These are phyloP conservation scores for Lachnellula suecica DNA, from an alignment of 2,329 filamentous ascomycete genomes.

Conservation along the genomic window DNA sequence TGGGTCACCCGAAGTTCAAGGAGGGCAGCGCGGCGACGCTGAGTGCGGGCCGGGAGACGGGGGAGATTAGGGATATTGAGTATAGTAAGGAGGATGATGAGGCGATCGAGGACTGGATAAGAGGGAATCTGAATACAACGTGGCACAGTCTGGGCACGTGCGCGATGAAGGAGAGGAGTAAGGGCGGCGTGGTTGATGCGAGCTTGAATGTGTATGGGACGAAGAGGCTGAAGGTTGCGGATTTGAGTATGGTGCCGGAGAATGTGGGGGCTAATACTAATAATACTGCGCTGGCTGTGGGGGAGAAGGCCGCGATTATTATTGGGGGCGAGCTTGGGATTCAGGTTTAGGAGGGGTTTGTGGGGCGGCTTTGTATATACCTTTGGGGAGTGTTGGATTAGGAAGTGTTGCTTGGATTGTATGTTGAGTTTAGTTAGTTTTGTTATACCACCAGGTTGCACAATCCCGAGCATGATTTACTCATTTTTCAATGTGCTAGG, in stretches of 20 bases:
- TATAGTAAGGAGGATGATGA: conserved; percentile 33
- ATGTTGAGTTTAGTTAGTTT: too few relatives aligned
- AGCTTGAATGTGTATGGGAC: conserved; percentile 40
- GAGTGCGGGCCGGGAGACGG: conserved; percentile 25
- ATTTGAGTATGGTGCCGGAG: conserved; percentile 37
- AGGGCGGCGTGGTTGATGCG: conserved; percentile 39
- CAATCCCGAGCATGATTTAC: too few relatives aligned
- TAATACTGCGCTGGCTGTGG: conserved; percentile 43
- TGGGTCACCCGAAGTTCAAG: conserved; percentile 45
- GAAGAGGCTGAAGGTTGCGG: conserved; percentile 40
- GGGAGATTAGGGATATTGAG: conserved; percentile 39
- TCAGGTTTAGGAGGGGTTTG: conserved; percentile 21
- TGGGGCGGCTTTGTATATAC: too few relatives aligned
- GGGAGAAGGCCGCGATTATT: conserved; percentile 41
- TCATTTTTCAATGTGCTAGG: too few relatives aligned
- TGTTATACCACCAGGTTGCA: too few relatives aligned
- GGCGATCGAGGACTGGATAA: conserved; percentile 42
- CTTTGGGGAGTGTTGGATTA: too few relatives aligned
- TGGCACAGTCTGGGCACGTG: conserved; percentile 42
- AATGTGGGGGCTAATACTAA: conserved; percentile 46
- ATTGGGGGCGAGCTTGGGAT: conserved; percentile 39
- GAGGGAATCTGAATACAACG: conserved; percentile 39
- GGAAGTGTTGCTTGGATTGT: too few relatives aligned
- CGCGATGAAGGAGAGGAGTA: conserved; percentile 36
- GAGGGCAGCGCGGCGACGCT: conserved; percentile 39